phyloP scores from a whole-genome alignment of 2,329 filamentous ascomycete genomes.

The Ophioceras dolichostomum region DNA sequence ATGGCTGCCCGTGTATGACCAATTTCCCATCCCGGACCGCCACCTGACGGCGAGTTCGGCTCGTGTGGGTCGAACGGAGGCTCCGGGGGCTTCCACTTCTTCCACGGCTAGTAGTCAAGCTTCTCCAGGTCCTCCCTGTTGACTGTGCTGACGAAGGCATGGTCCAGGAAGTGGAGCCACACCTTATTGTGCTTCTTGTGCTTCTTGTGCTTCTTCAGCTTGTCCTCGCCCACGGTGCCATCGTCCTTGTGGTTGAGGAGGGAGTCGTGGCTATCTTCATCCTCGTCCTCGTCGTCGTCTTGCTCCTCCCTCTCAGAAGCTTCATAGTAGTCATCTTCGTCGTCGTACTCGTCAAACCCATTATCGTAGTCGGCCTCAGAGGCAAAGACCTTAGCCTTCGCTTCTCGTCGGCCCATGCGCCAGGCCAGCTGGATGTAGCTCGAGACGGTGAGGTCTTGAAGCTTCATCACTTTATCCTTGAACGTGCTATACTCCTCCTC shows the following conservation, averaged over 20 bases:
- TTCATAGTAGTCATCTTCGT: slow-evolving; percentile 15
- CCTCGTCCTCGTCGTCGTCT: slow-evolving; percentile 15
- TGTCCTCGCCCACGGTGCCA: slow-evolving; percentile 21
- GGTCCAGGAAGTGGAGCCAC: slow-evolving; percentile 66
- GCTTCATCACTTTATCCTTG: slow-evolving; percentile 59
- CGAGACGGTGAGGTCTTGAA: slow-evolving; percentile 74
- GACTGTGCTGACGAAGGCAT: slow-evolving; percentile 70
- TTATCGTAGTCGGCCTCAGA: slow-evolving; percentile 7
- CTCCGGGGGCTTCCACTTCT: not conserved
- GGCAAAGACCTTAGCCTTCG: slow-evolving; percentile 8
- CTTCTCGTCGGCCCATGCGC: slow-evolving; percentile 49
- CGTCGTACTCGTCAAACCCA: slow-evolving; percentile 5
- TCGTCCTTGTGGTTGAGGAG: slow-evolving; percentile 30
- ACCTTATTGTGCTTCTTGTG: slow-evolving; percentile 48
- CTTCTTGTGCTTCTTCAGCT: slow-evolving; percentile 36
- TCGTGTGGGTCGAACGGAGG: no score
- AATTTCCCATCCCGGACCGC: no score
- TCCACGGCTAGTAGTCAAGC: slow-evolving; percentile 9
- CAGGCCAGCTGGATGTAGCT: slow-evolving; percentile 71
- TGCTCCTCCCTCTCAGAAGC: slow-evolving; percentile 15
- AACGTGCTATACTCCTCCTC: slow-evolving; percentile 81
- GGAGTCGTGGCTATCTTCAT: slow-evolving; percentile 27
- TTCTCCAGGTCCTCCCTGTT: slow-evolving; percentile 51
- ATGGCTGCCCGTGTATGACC: no score
- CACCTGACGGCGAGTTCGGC: no score